Base-by-base conservation (phyloP, 768 basidiomycete genomes). In the Mycena galopus region DNA sequence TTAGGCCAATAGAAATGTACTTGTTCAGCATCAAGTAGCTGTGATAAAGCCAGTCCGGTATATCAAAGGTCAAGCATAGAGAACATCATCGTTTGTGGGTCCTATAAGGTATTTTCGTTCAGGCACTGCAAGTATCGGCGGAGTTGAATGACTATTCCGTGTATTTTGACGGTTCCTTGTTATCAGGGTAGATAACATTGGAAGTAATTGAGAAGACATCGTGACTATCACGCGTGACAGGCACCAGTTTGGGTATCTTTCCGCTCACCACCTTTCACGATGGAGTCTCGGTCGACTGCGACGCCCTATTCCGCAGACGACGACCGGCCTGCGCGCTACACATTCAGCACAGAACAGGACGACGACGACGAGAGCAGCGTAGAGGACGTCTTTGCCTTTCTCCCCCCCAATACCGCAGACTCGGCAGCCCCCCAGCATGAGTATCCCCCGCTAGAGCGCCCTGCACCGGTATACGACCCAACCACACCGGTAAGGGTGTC, bases 361-460 rank as follows among this genome's bases (percentile, higher is more conserved):
- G 88, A 92, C 50, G 91, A 92, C 33, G 92, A 91, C 50, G 92
- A 93, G 79, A 91, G 90, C 77, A 94, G 95, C 50, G 89, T 92
- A 56, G 96, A 92, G 74, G 93, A 93, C 79, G 94, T 97, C 73
- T 97, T 97, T 82, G 96, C 96, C 0, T 97, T 95, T 83, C 86
- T 92, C 23, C 93, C 95, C 42, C 94, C 95, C n/a, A 86, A 88
- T 3, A 94, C 96, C 27, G 91, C 92, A 17, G 90, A 92, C 14
- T 39, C 39, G 11, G 39, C 39, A 60, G 78, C 81, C 62, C 81
- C 79, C 59, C 74, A 79, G 64, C 80, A 73, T 62, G 77, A 69
- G 50, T 69, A 80, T 11, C 82, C 82, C 65, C 65, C 73, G 4
- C 75, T 62, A 35, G 69, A 78, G 58, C 79, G 68, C 37, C 78